Evolutionary conservation across 495 filamentous ascomycete genomes (phyloP), one percentile per base, ranked within the genome.

Genomic region (Daldinia childiae): DNA sequence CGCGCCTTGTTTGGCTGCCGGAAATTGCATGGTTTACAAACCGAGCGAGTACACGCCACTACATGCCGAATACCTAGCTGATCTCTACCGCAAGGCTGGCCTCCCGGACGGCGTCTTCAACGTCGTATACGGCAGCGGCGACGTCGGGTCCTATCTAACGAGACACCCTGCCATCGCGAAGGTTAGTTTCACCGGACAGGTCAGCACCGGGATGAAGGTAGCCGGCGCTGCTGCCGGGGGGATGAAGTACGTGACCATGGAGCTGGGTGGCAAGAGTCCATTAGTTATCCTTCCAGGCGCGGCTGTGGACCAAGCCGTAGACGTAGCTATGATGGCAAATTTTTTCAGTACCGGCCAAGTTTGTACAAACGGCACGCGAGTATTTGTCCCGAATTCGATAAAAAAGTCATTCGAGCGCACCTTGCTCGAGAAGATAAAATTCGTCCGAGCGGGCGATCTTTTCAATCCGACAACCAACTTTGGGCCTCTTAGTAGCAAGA

Each of bases 21-120:
- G 92, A 27, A 95, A 95, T 74, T 91, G 89, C 68, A 93, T 95
- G 90, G 86, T 95, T 58, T 94, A 94, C 80, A 95, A 95, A 70
- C 89, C 92, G 29, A 92, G 89, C 73, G 92, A 95, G 83, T 88
- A 88, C 77, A 94, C 92, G 26, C 90, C 92, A 3, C 81, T 94
- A 17, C 91, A 93, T 72, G 91, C 82, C 36, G 84, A 89, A 45
- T 86, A 84, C 34, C 85, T 93, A 6, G 92, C 90, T 11, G 83
- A 90, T 71, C 86, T 94, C 59, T 92, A 90, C 76, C 85, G 81
- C 38, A 87, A 90, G 74, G 92, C 92, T 29, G 92, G 92, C 30
- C 79, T 95, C 4, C 92, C 92, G 7, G 86, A 86, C 3, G 92
- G 92, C 54, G 92, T 93, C 32, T 95, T 94, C 83, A 94, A 94